These are phyloP conservation scores for Ophiostoma sp. DNA, from an alignment of 2,329 filamentous ascomycete species.

Conservation along the genomic window DNA sequence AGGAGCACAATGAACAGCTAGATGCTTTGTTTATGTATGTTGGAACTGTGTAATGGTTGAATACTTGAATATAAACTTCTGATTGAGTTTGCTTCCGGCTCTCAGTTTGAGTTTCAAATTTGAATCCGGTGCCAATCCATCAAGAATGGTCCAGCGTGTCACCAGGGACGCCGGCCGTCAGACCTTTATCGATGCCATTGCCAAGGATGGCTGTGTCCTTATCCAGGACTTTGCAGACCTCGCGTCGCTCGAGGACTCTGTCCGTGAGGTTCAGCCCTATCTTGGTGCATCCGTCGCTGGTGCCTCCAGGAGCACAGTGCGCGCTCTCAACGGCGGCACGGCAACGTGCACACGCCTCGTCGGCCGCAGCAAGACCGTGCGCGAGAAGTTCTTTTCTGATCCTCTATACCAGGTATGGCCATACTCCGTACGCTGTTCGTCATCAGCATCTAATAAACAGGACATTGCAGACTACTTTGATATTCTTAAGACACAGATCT, in stretches of 20 bases:
- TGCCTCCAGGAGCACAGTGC: constrained; percentile 4
- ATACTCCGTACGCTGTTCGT: neutral
- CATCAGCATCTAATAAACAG: neutral
- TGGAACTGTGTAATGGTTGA: too few species aligned
- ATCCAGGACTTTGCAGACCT: constrained; percentile 11
- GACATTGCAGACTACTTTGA: constrained; percentile 8
- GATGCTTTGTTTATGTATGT: too few species aligned
- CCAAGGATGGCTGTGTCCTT: constrained; percentile 11
- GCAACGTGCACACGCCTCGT: constrained; percentile 11
- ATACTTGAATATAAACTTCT: too few species aligned
- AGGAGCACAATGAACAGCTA: too few species aligned
- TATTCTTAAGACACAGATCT: neutral
- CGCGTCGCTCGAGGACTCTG: neutral
- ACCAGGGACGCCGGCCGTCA: neutral
- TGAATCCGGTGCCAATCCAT: neutral
- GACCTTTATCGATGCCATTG: neutral
- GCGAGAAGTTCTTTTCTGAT: constrained; percentile 10
- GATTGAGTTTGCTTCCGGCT: too few species aligned
- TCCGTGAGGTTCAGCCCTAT: constrained; percentile 7
- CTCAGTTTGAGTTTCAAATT: too few species aligned
- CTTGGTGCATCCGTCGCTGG: neutral
- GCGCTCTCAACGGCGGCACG: constrained; percentile 11
- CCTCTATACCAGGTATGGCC: neutral
- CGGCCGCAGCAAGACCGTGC: constrained; percentile 7
- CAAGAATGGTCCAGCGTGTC: neutral